phyloP scores from a whole-genome alignment of 495 filamentous ascomycete genomes.

The Penicillium waksmanii region DNA sequence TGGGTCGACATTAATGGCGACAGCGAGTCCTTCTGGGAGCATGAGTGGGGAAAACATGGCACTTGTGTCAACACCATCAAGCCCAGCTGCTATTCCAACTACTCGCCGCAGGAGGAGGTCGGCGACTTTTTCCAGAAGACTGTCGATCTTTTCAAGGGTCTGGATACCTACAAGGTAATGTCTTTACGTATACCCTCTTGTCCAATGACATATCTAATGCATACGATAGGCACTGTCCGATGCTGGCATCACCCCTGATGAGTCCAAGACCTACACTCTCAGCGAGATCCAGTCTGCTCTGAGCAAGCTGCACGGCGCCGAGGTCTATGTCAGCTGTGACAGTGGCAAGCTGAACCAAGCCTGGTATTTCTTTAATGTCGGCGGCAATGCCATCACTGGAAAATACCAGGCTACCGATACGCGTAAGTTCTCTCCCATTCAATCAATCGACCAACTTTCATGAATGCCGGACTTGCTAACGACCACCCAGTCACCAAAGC shows the following conservation, averaged over 20 bases:
- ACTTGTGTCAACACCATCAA: slow-evolving; percentile 65
- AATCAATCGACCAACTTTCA: neutral
- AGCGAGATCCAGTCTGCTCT: slow-evolving; percentile 66
- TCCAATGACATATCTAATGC: neutral
- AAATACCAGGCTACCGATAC: slow-evolving; percentile 61
- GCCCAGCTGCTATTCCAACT: slow-evolving; percentile 71
- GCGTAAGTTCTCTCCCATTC: slow-evolving; percentile 39
- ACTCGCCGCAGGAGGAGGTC: slow-evolving; percentile 62
- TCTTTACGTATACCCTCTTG: neutral
- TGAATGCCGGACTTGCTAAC: neutral
- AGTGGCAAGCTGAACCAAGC: slow-evolving; percentile 63
- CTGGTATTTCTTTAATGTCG: slow-evolving; percentile 79
- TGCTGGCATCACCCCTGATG: slow-evolving; percentile 67
- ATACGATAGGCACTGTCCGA: slow-evolving; percentile 54
- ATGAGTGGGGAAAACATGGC: slow-evolving; percentile 83
- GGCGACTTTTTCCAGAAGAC: slow-evolving; percentile 62
- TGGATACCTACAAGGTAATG: slow-evolving; percentile 62
- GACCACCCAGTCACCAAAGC: slow-evolving; percentile 50
- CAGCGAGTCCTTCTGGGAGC: slow-evolving; percentile 72
- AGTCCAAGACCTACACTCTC: slow-evolving; percentile 61
- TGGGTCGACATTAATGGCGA: slow-evolving; percentile 66
- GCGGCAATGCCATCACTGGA: slow-evolving; percentile 71
- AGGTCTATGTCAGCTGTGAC: slow-evolving; percentile 66
- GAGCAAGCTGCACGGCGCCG: slow-evolving; percentile 56
- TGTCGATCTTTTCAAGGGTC: slow-evolving; percentile 60